Evolutionary conservation across 2,329 filamentous ascomycete genomes (phyloP), one percentile per base, ranked within the genome.

Genomic region (Fusarium staphyleae): DNA sequence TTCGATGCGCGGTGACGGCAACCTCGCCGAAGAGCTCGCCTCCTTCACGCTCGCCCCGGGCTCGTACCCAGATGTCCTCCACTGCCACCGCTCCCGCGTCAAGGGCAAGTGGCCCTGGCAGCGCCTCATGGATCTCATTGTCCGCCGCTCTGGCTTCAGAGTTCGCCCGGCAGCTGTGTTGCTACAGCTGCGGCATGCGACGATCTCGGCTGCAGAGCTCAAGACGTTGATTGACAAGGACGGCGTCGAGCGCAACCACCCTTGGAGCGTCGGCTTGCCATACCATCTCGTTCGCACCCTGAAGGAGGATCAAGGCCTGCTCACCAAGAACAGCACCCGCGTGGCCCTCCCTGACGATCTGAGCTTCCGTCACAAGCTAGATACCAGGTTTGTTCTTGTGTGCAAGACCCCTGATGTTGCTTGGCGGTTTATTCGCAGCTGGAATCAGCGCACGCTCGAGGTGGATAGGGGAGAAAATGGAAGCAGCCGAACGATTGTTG

Each of bases 361-460:
- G 2, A 51, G 63, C n/a, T 64, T 64, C 14, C 42, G 41, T 26
- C 56, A 62, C 19, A 66, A 62, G 34, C 42, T 63, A 2, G 28
- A 46, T 15, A 52, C 63, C 4, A 68, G 72, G 5, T 77, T 75
- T 48, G 55, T 75, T 22, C 39, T 77, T 8, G 65, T 69, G 3
- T 75, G 69, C 48, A 57, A 65, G 13, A 66, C 67, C 26, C 63
- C 69, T 3, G 53, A 55, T 15, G 70, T 74, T 35, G 76, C 75
- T 2, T 67, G 72, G 55, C 68, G 75, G 12, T 78, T 78, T 50
- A 71, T 76, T 36, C 70, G 75, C n/a, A 59, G 59, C 41, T 78
- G 76, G 76, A 77, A 78, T 46, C 66, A 70, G 42, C 71, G 71
- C 19, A 66, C 61, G 39, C 45, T 76, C 5, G 53, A 59, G 10